Evolutionary conservation across 331 rosid genomes (phyloP).

Genomic region (Malus hybrid): DNA sequence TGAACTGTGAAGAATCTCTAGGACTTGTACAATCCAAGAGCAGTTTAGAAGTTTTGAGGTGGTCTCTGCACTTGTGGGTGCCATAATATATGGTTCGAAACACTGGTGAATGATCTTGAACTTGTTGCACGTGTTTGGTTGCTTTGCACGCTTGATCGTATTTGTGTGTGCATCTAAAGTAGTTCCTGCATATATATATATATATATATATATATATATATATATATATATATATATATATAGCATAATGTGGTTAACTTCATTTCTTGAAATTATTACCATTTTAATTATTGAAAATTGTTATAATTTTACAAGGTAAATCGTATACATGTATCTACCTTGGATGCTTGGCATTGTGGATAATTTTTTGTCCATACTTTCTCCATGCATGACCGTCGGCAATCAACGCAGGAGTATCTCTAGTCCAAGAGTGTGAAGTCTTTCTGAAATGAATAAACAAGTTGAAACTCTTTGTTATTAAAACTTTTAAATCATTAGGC

Average conservation of each 20-base stretch:
- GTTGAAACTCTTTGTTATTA: neutral
- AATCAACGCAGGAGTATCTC: slow-evolving; percentile 19
- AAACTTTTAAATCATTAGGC: neutral
- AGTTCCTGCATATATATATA: slow-evolving; percentile 35
- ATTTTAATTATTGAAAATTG: neutral
- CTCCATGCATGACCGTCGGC: slow-evolving; percentile 72
- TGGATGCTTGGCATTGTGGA: slow-evolving; percentile 34
- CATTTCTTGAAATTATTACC: neutral
- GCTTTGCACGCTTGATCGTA: slow-evolving; percentile 62
- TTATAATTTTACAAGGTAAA: too few relatives aligned
- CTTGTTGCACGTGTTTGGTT: slow-evolving; percentile 51
- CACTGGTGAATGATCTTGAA: slow-evolving; percentile 34
- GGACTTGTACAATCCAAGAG: slow-evolving; percentile 26
- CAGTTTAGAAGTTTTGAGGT: slow-evolving; percentile 26
- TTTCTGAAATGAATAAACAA: slow-evolving; percentile 26
- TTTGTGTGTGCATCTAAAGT: slow-evolving; percentile 59
- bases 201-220: neutral
- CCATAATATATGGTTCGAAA: slow-evolving; percentile 52
- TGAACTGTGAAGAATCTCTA: slow-evolving; percentile 13
- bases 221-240: neutral
- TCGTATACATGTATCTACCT: slow-evolving; percentile 21
- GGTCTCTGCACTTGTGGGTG: slow-evolving; percentile 46
- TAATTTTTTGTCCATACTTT: slow-evolving; percentile 65
- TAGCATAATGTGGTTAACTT: slow-evolving; percentile 29
- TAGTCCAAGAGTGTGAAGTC: slow-evolving; percentile 24